Evolutionary conservation across 345 rosid genomes (phyloP), one percentile per base, ranked within the genome.

Genomic region (Eucalyptus viminalis): DNA sequence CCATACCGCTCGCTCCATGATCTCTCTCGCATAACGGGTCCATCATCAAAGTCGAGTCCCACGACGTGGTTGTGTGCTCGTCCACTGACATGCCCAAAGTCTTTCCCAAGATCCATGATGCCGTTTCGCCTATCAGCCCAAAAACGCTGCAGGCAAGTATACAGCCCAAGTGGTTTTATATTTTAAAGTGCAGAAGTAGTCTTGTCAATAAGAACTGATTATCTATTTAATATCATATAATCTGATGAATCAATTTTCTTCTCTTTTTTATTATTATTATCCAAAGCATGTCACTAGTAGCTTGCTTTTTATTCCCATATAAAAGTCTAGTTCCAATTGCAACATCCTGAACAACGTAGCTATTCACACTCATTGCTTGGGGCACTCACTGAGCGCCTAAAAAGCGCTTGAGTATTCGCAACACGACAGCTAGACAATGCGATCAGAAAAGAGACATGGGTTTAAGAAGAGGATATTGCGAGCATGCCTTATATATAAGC

Each of bases 11-110:
- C 95, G 40, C 24, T 95, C 92, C 93, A 95, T 58, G 50, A 76
- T 3, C 93, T 95, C 29, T 94, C 97, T 40, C 86, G 81, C 53
- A 92, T 93, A 80, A 94, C n/a, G 96, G 95, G 1, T 93, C 95
- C n/a, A 25, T 95, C 91, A 65, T 95, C 95, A 92, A 92, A 10
- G 93, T 95, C 89, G 95, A 95, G 29, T 94, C 96, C 21, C 89
- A 49, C 89, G 94, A 93, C 1, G 92, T 95, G 8, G 51, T 95
- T 2, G 95, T 93, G 4, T 95, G 89, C 87, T 94, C 96, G 6
- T 93, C 95, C 1, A 92, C 87, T 14, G 95, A 94, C 3, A 91
- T 91, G 92, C 96, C 95, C 29, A 89, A 90, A 34, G 47, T 83
- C 24, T 11, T 95, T 45, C 92, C 94, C 40, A 95, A 89, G 92